Evolutionary conservation across 164 flowering plant genomes (phyloP), one percentile per base, ranked within the genome.

Genomic region (Aristolochia contorta): DNA sequence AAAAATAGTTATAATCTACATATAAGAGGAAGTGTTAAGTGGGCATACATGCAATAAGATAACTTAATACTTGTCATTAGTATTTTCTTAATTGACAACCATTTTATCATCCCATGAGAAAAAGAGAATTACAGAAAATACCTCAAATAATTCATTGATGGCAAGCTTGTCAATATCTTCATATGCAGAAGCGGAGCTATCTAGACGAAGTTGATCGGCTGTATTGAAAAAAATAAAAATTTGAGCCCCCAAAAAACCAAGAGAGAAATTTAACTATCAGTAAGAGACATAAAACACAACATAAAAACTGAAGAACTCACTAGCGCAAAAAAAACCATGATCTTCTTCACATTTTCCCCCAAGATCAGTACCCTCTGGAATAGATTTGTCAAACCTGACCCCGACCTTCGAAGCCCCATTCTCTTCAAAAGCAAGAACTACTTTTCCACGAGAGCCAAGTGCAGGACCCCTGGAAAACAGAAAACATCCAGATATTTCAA

Each of bases 311-410:
- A 20, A 24, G 54, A 48, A 70, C 65, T 77, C 57, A 87, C 98
- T 92, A 50, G 82, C 48, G 71, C 98, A 92, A 70, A 86, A 92
- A 78, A 84, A 92, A 45, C 96, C 98, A 79, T 84, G 91, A 66
- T 76, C 83, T 66, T 77, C 81, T 71, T 89, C 93, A 52, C 96
- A 89, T 59, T 65, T 70, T 43, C 96, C 96, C 21, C 93, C 96
- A 60, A 92, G 85, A 74, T 85, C 81, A 72, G 72, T 85, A 57
- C 96, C 98, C 16, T 84, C 93, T 14, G 82, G 78, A 54, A 92
- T 74, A 32, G 87, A 54, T 67, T 59, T 82, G 69, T 89, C 98
- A 77, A 89, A 89, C 76, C 86, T 89, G 60, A 92, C 95, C 48
- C 96, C 98, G 71, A 89, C 71, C 72, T 89, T 92, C 13, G 96